phyloP scores from a whole-genome alignment of 495 filamentous ascomycete species.

The Sporormia fimetaria region DNA sequence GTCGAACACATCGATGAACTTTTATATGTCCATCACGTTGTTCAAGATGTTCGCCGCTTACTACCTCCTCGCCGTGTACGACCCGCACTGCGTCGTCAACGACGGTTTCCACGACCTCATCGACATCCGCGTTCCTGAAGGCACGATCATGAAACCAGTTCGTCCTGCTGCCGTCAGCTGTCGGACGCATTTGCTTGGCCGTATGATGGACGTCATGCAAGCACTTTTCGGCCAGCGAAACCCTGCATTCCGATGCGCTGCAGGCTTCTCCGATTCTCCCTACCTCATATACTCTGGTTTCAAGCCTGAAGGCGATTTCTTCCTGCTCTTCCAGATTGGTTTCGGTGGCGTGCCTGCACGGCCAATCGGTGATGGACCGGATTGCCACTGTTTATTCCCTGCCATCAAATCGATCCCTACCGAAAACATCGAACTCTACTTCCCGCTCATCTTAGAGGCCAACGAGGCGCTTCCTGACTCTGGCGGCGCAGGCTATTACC shows the following conservation, averaged over 20 bases:
- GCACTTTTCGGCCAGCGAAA: constrained; percentile 41
- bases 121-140: constrained; percentile 38
- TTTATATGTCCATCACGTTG: constrained; percentile 41
- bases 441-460: constrained; percentile 39
- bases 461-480: constrained; percentile 42
- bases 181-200: constrained; percentile 39
- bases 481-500: constrained; percentile 38
- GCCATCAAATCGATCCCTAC: constrained; percentile 44
- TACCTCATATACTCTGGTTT: constrained; percentile 44
- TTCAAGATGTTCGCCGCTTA: constrained; percentile 44
- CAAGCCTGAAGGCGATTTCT: constrained; percentile 41
- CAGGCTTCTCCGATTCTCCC: constrained; percentile 41
- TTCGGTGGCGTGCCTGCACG: constrained; percentile 42
- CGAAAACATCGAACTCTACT: constrained; percentile 42
- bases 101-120: constrained; percentile 41
- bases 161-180: constrained; percentile 41
- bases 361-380: constrained; percentile 39
- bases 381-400: constrained; percentile 43
- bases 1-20: constrained; percentile 41
- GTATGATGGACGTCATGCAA: constrained; percentile 40
- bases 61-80: constrained; percentile 40
- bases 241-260: constrained; percentile 38
- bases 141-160: constrained; percentile 38
- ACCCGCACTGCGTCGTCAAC: constrained; percentile 41
- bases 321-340: constrained; percentile 43